A percentile compares a stretch with the other conserved stretches of the same genome.
Conservation (phyloP, 2,329 filamentous ascomycete genomes). For the Fonsecaea erecta region DNA sequence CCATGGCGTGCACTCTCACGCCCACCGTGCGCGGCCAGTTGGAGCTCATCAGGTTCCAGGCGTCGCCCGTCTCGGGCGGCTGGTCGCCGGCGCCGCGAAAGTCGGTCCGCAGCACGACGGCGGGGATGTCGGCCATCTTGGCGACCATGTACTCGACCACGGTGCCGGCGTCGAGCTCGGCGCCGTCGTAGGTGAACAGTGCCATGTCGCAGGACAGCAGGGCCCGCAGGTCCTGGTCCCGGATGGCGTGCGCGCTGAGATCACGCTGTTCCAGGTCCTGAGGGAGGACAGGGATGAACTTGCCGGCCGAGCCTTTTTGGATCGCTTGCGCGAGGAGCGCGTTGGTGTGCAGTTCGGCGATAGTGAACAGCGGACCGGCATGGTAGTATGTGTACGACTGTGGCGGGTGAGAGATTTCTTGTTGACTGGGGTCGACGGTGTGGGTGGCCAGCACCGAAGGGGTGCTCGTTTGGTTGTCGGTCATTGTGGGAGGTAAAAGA, state of each 20-base stretch:
- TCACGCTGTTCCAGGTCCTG: conserved; percentile 38
- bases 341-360: conserved; percentile 38
- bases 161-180: conserved; percentile 38
- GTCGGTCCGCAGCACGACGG: conserved; percentile 37
- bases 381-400: conserved; percentile 38
- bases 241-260: conserved; percentile 35
- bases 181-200: conserved; percentile 37
- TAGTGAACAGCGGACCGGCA: conserved; percentile 37
- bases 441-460: conserved; percentile 28
- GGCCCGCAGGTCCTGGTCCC: conserved; percentile 36
- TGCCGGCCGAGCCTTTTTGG: conserved; percentile 27
- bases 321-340: conserved; percentile 33
- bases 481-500: neutral
- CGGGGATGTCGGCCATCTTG: conserved; percentile 38
- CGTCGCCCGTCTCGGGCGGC: conserved; percentile 22
- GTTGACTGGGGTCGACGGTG: conserved; percentile 14
- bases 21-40: conserved; percentile 35
- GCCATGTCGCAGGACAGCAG: conserved; percentile 37
- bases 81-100: conserved; percentile 38
- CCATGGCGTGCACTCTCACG: conserved; percentile 34
- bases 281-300: conserved; percentile 36
- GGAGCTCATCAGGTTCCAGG: conserved; percentile 39
- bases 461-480: neutral
- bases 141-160: conserved; percentile 39
- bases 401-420: conserved; percentile 21